phyloP scores from a whole-genome alignment of 176 grass and related monocot species.

The Saccharum officinarum region DNA sequence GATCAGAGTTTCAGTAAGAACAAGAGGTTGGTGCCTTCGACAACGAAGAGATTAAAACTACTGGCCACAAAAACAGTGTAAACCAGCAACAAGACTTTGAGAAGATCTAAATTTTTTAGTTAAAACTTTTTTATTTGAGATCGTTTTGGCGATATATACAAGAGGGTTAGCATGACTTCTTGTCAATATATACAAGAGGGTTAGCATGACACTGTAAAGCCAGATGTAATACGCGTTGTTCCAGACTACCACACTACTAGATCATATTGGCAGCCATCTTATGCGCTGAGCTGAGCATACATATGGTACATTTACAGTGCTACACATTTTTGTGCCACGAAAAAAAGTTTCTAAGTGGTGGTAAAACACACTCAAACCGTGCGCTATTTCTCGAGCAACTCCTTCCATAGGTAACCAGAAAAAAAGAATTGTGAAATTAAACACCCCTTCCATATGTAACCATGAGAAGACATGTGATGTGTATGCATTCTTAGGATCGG shows the following conservation, averaged over 20 bases:
- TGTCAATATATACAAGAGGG: background rate
- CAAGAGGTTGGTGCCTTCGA: too few species aligned
- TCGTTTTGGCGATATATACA: too few species aligned
- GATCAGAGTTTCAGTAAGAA: too few species aligned
- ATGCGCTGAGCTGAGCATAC: background rate
- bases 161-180: background rate
- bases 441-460: background rate
- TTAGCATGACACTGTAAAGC: background rate
- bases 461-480: background rate
- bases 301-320: slow-evolving; percentile 15
- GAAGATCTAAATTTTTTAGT: too few species aligned
- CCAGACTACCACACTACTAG: background rate
- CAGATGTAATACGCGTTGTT: background rate
- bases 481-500: background rate
- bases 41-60: too few species aligned
- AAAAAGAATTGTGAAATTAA: background rate
- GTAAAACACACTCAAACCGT: background rate
- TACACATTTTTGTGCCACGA: background rate
- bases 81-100: too few species aligned
- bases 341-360: background rate
- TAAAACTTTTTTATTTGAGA: too few species aligned
- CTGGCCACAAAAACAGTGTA: too few species aligned
- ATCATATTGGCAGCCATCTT: slow-evolving; percentile 6
- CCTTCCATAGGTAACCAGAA: background rate
- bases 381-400: background rate